Conservation (phyloP, 1,284 basidiomycete species). For the Leccinum solheimii region DNA sequence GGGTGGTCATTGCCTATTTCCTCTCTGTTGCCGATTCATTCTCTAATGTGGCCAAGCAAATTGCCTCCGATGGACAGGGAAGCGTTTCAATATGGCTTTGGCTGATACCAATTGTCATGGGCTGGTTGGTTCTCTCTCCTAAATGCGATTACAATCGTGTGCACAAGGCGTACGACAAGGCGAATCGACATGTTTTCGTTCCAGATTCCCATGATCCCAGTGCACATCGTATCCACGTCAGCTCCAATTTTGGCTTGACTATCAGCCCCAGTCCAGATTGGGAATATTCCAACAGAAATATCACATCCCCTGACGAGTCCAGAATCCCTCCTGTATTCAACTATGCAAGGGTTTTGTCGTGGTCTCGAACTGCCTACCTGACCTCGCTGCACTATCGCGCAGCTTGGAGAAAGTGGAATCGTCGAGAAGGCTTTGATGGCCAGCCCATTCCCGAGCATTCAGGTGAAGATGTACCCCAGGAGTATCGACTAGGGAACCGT, state of each 20-base stretch:
- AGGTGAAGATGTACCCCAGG: neutral
- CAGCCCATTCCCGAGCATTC: neutral
- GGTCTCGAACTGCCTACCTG: conserved; percentile 25
- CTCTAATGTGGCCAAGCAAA: conserved; percentile 16
- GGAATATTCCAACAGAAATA: neutral
- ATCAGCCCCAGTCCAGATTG: conserved; percentile 17
- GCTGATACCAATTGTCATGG: conserved; percentile 43
- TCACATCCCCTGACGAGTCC: conserved; percentile 21
- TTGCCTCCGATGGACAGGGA: conserved; percentile 35
- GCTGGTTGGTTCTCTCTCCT: conserved; percentile 43
- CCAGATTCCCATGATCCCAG: neutral
- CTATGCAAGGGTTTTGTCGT: conserved; percentile 31
- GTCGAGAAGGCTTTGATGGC: conserved; percentile 8
- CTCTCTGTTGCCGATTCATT: conserved; percentile 44
- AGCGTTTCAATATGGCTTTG: conserved; percentile 43
- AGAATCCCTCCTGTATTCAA: conserved; percentile 34
- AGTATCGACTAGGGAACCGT: conserved; percentile 27
- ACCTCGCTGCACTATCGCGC: conserved; percentile 23
- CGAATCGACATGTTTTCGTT: conserved; percentile 26
- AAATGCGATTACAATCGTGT: conserved; percentile 40
- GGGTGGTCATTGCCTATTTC: conserved; percentile 45
- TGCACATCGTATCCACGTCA: neutral
- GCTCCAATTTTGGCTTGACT: conserved; percentile 22
- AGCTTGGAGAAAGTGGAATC: conserved; percentile 15
- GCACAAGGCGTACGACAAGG: conserved; percentile 31